Conservation (phyloP, 768 basidiomycete species). For the Phlegmacium glaucopus region DNA sequence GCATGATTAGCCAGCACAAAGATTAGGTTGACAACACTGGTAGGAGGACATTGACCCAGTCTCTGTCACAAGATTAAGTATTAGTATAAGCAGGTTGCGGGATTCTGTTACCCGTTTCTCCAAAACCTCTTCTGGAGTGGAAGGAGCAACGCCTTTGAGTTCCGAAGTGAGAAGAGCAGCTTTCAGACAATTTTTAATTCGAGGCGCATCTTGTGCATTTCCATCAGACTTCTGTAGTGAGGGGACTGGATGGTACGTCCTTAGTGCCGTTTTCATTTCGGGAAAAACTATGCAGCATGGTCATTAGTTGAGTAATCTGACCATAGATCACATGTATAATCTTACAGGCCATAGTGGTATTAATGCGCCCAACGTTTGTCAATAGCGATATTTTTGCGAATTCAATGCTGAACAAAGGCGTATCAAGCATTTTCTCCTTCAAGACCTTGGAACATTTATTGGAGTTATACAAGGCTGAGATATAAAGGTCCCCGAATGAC, state of each 20-base stretch:
- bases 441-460: constrained; percentile 84
- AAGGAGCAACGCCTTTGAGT: constrained; percentile 58
- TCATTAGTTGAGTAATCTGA: constrained; percentile 19
- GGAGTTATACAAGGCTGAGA: constrained; percentile 76
- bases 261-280: constrained; percentile 88
- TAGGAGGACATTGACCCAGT: constrained; percentile 66
- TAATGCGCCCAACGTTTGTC: constrained; percentile 88
- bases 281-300: constrained; percentile 66
- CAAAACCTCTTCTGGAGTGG: constrained; percentile 73
- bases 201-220: constrained; percentile 86
- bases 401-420: constrained; percentile 72
- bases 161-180: constrained; percentile 74
- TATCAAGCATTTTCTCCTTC: constrained; percentile 84
- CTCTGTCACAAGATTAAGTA: constrained; percentile 35
- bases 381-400: constrained; percentile 81
- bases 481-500: constrained; percentile 81
- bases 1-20: constrained; percentile 82
- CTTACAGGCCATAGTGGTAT: constrained; percentile 88
- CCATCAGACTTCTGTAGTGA: constrained; percentile 85
- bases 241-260: constrained; percentile 91
- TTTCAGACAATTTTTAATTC: constrained; percentile 89
- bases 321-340: constrained; percentile 15
- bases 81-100: constrained; percentile 5
- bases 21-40: constrained; percentile 82
- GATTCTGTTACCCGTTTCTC: constrained; percentile 48